phyloP scores from a whole-genome alignment of 495 filamentous ascomycete species.

The Jackrogersella multiformis region DNA sequence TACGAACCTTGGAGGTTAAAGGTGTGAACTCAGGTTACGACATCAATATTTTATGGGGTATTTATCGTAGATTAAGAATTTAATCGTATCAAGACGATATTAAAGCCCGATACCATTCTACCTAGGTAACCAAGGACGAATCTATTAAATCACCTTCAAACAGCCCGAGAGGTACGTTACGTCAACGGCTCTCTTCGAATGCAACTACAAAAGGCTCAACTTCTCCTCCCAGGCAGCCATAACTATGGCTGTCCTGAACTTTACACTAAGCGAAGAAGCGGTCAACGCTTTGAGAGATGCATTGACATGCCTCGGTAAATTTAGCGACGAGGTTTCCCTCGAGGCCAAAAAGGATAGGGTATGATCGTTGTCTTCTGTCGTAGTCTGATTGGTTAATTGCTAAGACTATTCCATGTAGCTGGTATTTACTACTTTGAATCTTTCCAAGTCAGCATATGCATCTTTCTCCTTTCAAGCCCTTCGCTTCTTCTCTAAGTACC shows the following conservation, averaged over 20 bases:
- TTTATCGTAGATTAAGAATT: not conserved
- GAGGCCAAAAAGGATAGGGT: slow-evolving; percentile 83
- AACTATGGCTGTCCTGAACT: slow-evolving; percentile 75
- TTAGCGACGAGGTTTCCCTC: slow-evolving; percentile 87
- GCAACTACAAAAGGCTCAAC: not conserved
- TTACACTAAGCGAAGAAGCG: slow-evolving; percentile 80
- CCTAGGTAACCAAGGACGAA: no score
- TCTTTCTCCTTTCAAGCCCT: slow-evolving; percentile 77
- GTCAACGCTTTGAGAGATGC: slow-evolving; percentile 80
- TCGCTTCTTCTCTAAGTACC: slow-evolving; percentile 85
- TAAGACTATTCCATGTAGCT: slow-evolving; percentile 62
- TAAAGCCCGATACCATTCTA: not conserved
- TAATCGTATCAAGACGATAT: not conserved
- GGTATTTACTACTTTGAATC: slow-evolving; percentile 83
- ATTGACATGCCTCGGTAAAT: slow-evolving; percentile 88
- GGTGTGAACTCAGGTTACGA: not conserved
- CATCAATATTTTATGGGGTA: not conserved
- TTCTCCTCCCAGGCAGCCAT: not conserved
- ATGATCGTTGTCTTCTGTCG: slow-evolving; percentile 37
- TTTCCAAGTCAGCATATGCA: slow-evolving; percentile 91
- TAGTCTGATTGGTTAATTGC: not conserved
- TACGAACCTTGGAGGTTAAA: no score
- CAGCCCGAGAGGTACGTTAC: not conserved
- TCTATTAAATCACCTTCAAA: no score
- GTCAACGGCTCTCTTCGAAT: not conserved